A percentile compares a stretch with the other conserved stretches of the same genome.
Evolutionary conservation across 371 early-diverging fungal genomes (phyloP).

Genomic region (Mortierella sp.): DNA sequence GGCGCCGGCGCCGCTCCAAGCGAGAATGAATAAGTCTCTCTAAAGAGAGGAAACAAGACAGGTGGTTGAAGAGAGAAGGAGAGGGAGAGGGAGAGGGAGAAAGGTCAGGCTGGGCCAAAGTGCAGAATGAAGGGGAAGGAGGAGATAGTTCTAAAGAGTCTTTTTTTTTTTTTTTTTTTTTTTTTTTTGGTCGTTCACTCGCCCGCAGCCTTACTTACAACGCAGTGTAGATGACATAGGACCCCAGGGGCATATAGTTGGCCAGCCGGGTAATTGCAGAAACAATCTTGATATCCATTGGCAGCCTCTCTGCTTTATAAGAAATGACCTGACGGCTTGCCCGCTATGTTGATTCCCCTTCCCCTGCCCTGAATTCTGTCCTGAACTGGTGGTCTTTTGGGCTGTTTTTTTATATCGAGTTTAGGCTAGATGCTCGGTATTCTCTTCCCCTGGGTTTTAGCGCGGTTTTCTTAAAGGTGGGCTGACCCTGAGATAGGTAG

Average conservation of each 20-base stretch:
- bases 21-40: constrained; percentile 51
- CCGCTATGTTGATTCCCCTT: too few species aligned
- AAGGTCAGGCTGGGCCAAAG: neutral
- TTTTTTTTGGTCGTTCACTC: too few species aligned
- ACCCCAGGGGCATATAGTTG: constrained; percentile 47
- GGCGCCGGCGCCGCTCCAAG: constrained; percentile 34
- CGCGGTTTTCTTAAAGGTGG: too few species aligned
- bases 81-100: neutral
- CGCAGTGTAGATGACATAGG: constrained; percentile 53
- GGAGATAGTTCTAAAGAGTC: neutral
- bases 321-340: neutral
- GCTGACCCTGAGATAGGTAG: too few species aligned
- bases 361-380: too few species aligned
- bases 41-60: neutral
- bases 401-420: too few species aligned
- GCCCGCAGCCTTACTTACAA: too few species aligned
- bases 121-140: neutral
- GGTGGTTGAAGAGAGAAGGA: neutral
- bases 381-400: too few species aligned
- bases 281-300: constrained; percentile 40
- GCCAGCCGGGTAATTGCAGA: constrained; percentile 47
- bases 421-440: too few species aligned
- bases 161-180: neutral
- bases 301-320: neutral
- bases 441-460: too few species aligned